A percentile compares a stretch with the other conserved stretches of the same genome.
These are phyloP conservation scores for Athelia psychrophila DNA, from an alignment of 1,284 basidiomycete species.

Conservation along the genomic window DNA sequence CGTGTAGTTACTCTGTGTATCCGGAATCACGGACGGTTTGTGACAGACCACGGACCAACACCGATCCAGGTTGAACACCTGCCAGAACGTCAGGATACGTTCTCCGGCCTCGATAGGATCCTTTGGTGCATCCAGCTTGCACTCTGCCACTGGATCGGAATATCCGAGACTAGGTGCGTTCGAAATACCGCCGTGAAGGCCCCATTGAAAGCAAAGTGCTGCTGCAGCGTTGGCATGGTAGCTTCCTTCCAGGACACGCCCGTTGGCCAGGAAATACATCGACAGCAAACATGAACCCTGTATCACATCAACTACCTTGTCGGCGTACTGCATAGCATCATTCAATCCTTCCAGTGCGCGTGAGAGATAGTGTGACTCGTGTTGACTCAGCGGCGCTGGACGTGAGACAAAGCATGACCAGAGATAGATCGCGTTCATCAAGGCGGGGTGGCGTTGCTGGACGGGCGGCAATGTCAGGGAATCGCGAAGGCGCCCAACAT, in stretches of 20 bases:
- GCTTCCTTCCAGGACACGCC: conserved; percentile 68
- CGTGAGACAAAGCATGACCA: conserved; percentile 79
- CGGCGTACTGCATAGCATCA: conserved; percentile 52
- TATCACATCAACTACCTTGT: conserved; percentile 63
- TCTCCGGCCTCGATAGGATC: conserved; percentile 58
- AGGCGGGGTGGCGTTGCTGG: conserved; percentile 66
- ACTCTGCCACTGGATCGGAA: conserved; percentile 33
- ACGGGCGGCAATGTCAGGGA: conserved; percentile 46
- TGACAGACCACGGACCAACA: conserved; percentile 64
- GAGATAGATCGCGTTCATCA: conserved; percentile 76
- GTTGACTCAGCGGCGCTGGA: conserved; percentile 60
- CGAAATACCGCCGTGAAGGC: conserved; percentile 52
- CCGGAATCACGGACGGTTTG: conserved; percentile 52
- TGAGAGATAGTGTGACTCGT: conserved; percentile 66
- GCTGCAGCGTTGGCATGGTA: conserved; percentile 70
- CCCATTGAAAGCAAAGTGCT: conserved; percentile 62
- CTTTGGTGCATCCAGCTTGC: conserved; percentile 53
- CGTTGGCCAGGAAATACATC: conserved; percentile 70
- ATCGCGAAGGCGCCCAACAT: conserved; percentile 61
- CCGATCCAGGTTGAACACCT: conserved; percentile 64
- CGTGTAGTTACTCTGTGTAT: conserved; percentile 40
- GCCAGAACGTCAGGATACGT: conserved; percentile 68
- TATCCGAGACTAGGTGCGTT: conserved; percentile 30
- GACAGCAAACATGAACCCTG: conserved; percentile 72
- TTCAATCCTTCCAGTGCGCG: conserved; percentile 56